These are phyloP conservation scores for Lentinula aciculospora DNA, from an alignment of 768 basidiomycete species.

Conservation along the genomic window DNA sequence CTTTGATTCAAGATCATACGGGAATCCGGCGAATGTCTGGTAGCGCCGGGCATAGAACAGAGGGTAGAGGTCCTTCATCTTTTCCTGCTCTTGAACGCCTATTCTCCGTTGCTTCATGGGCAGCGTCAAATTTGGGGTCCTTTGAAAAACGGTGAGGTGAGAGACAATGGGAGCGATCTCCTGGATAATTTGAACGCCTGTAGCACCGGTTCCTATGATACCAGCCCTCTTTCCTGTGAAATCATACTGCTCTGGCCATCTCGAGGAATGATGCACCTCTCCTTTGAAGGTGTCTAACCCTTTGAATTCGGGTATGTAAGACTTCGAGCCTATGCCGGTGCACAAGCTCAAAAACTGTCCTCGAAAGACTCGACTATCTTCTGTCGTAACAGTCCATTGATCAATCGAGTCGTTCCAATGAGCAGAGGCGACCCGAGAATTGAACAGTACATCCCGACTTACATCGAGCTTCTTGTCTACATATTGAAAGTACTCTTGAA, in stretches of 20 bases:
- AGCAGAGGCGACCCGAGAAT: constrained; percentile 1
- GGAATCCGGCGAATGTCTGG: constrained; percentile 6
- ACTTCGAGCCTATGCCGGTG: constrained; percentile 4
- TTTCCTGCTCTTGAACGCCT: background rate
- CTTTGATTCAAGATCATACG: background rate
- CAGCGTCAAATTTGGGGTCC: constrained; percentile 6
- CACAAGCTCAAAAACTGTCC: background rate
- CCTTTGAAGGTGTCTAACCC: constrained; percentile 6
- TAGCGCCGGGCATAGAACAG: background rate
- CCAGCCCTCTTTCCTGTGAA: constrained; percentile 5
- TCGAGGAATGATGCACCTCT: background rate
- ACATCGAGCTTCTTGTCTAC: constrained; percentile 4
- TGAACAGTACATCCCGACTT: constrained; percentile 2
- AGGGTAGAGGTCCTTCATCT: background rate
- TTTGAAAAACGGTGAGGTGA: constrained; percentile 14
- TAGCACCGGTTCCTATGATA: constrained; percentile 7
- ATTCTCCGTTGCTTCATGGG: constrained; percentile 3
- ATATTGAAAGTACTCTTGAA: constrained; percentile 3
- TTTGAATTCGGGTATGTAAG: background rate
- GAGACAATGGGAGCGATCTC: background rate
- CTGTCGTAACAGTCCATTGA: constrained; percentile 2
- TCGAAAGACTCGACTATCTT: background rate
- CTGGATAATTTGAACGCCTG: constrained; percentile 9
- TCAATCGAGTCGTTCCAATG: background rate
- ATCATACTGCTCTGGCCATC: constrained; percentile 1